phyloP scores from a whole-genome alignment of 495 filamentous ascomycete species.

The Talaromyces liani region DNA sequence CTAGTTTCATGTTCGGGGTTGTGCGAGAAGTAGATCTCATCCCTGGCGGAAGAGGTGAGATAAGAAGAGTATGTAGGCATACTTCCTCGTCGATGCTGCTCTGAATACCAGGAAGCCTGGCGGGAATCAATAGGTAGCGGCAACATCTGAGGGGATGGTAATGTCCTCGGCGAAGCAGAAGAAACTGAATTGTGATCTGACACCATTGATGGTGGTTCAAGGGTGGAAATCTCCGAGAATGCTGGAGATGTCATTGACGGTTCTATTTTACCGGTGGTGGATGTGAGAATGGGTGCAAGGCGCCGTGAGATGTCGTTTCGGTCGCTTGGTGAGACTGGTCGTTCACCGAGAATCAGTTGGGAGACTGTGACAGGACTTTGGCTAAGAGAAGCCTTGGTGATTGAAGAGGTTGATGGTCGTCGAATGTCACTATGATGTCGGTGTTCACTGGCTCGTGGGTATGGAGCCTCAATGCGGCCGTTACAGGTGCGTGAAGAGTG shows the following conservation, averaged over 20 bases:
- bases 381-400: background rate
- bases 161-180: slow-evolving; percentile 45
- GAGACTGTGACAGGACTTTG: slow-evolving; percentile 6
- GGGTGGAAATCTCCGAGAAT: slow-evolving; percentile 51
- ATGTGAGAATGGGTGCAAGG: slow-evolving; percentile 37
- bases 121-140: slow-evolving; percentile 30
- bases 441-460: slow-evolving; percentile 23
- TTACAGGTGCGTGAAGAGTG: slow-evolving; percentile 30
- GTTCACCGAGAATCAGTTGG: slow-evolving; percentile 3
- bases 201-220: slow-evolving; percentile 64
- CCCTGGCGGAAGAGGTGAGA: background rate
- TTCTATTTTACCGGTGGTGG: slow-evolving; percentile 35
- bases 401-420: slow-evolving; percentile 12
- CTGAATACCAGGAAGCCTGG: slow-evolving; percentile 16
- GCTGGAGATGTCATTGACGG: slow-evolving; percentile 65
- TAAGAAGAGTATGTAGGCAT: background rate
- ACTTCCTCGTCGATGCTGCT: slow-evolving; percentile 7
- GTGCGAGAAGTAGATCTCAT: background rate
- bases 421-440: slow-evolving; percentile 5
- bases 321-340: slow-evolving; percentile 12
- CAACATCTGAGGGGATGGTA: slow-evolving; percentile 35
- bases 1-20: slow-evolving; percentile 1
- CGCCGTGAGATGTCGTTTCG: slow-evolving; percentile 28
- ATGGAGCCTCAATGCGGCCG: slow-evolving; percentile 36
- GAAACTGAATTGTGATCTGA: slow-evolving; percentile 63